Base-by-base conservation (phyloP, 2,329 filamentous ascomycete species). In the Didymella exigua region DNA sequence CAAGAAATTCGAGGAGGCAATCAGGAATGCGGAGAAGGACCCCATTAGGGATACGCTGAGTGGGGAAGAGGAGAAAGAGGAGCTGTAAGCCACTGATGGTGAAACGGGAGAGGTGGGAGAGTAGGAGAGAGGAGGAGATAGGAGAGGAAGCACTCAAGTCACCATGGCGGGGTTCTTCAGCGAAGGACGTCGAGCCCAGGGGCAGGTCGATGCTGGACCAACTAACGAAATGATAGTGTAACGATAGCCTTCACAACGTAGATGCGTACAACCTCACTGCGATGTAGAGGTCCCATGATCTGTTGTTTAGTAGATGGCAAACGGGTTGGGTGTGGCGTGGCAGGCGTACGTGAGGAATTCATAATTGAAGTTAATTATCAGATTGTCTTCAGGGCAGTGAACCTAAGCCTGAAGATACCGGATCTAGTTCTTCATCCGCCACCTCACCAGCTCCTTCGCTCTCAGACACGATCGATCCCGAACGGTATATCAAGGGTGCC, bases 21-120 rank as follows among this genome's bases (percentile, higher is more conserved):
- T 90, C 49, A 80, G 86, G 75, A 80, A 82, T 59, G 85, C 86
- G 0, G 78, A 85, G 66, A 88, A 86, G 63, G 77, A 79, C 66
- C 69, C 72, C 3, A 78, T 79, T 46, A 75, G 66, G 69, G 58
- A 65, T 42, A 54, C 50, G 0, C 43, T 61, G 59, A 66, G 72
- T 60, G 68, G 65, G 58, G 67, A 68, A 24, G 60, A 61, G n/a
- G 60, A 66, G 9, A 66, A 66, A 30, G 58, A 54, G 46, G 65
- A 68, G 51, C 54, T 67, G 54, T 67, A 61, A 31, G 37, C 11
- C 29, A 8, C 3, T 3, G 3, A 14, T 3, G n/a, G n/a, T n/a
- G n/a, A n/a, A n/a, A n/a, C n/a, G n/a, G n/a, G n/a, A n/a, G n/a
- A n/a, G n/a, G n/a, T 6, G 8, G n/a, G 7, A 14, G 11, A 10